These are phyloP conservation scores for Linnemannia hyalina DNA, from an alignment of 192 early-diverging fungal species.

Conservation along the genomic window DNA sequence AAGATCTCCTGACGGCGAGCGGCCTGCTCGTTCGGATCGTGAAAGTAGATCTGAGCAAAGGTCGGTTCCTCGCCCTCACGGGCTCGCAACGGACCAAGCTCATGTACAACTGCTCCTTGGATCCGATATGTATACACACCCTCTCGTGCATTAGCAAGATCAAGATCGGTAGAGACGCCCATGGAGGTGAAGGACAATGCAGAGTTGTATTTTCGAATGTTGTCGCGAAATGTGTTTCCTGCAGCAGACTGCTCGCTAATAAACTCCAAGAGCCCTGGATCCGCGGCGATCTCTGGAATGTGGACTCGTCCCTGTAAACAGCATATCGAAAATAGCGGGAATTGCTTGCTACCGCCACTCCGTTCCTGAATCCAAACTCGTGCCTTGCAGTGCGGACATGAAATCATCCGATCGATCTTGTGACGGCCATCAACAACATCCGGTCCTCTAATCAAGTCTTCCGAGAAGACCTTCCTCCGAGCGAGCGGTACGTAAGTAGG, in stretches of 20 bases:
- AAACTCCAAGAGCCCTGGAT: not conserved
- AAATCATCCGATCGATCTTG: not conserved
- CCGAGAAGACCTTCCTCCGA: not conserved
- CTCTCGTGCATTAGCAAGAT: slow-evolving; percentile 5
- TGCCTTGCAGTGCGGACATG: slow-evolving; percentile 28
- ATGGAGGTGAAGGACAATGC: slow-evolving; percentile 47
- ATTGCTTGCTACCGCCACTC: not conserved
- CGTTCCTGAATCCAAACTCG: slow-evolving; percentile 19
- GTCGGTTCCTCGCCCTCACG: not conserved
- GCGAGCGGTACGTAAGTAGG: not conserved
- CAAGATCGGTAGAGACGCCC: slow-evolving; percentile 10
- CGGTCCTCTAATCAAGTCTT: slow-evolving; percentile 8
- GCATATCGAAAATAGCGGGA: slow-evolving; percentile 18
- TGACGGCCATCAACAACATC: slow-evolving; percentile 8
- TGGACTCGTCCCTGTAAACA: not conserved
- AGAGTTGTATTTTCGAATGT: slow-evolving; percentile 40
- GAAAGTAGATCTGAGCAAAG: slow-evolving; percentile 22
- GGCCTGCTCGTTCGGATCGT: slow-evolving; percentile 10
- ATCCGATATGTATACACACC: slow-evolving; percentile 30
- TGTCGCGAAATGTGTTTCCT: slow-evolving; percentile 2
- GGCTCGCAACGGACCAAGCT: slow-evolving; percentile 16
- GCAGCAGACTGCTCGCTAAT: not conserved
- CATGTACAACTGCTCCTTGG: slow-evolving; percentile 34
- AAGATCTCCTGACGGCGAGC: not conserved
- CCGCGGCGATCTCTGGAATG: not conserved